phyloP scores from a whole-genome alignment of 2,329 filamentous ascomycete genomes.

The Elsinoe arachidis region DNA sequence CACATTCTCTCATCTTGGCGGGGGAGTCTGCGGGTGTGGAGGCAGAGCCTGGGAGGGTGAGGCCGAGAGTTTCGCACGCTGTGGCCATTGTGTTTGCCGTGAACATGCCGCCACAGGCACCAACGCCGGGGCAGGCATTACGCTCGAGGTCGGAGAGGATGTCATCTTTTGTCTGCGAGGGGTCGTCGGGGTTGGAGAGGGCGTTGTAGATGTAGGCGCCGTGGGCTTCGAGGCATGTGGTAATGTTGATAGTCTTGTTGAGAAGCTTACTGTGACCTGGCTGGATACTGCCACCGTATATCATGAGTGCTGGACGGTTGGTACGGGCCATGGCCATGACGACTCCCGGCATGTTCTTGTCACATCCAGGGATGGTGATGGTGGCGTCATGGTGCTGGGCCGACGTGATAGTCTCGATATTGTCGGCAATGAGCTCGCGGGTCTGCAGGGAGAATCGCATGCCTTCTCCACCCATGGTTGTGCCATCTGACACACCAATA shows the following conservation, averaged over 20 bases:
- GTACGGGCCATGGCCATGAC: constrained; percentile 85
- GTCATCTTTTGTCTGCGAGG: constrained; percentile 61
- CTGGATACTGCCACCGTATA: constrained; percentile 86
- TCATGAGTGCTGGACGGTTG: constrained; percentile 88
- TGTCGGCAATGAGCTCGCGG: constrained; percentile 44
- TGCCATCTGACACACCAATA: constrained; percentile 80
- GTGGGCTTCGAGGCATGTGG: constrained; percentile 77
- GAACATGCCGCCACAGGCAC: constrained; percentile 87
- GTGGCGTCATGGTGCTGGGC: constrained; percentile 90
- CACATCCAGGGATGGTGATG: constrained; percentile 91
- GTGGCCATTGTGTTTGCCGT: constrained; percentile 93
- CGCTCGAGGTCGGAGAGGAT: constrained; percentile 76
- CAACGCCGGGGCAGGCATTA: constrained; percentile 68
- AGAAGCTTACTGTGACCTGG: constrained; percentile 75
- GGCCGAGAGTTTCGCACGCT: constrained; percentile 79
- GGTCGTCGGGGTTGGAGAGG: constrained; percentile 60
- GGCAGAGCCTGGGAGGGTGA: constrained; percentile 73
- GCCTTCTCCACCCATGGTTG: constrained; percentile 91
- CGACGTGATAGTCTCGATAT: constrained; percentile 85
- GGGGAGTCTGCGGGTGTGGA: constrained; percentile 74
- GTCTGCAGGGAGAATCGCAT: constrained; percentile 67
- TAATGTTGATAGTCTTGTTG: constrained; percentile 75
- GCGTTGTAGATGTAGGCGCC: constrained; percentile 74
- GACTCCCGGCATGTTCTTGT: constrained; percentile 99
- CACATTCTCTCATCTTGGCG: constrained; percentile 78